Percentiles rank a stretch among this genome's conserved stretches.
Conservation (phyloP, 768 basidiomycete genomes). For the Dioszegia aurantiaca region DNA sequence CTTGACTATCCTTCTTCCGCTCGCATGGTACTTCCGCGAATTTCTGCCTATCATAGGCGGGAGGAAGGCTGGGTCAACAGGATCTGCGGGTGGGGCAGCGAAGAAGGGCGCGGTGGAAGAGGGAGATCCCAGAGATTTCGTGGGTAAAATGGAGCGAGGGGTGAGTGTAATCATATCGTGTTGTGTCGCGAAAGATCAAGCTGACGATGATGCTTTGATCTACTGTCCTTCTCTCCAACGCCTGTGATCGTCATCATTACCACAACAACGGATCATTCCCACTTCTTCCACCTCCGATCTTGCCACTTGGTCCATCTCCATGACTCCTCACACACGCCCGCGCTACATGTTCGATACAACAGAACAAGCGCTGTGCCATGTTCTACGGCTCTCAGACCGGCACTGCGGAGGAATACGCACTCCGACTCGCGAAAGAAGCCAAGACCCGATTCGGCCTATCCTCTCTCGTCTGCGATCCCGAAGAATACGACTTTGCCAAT, state of each 20-base stretch:
- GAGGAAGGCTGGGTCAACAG: not conserved
- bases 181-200: not conserved
- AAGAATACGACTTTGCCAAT: conserved; percentile 98
- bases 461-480: conserved; percentile 94
- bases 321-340: not conserved
- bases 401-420: conserved; percentile 94
- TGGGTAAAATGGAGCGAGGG: conserved; percentile 87
- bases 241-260: no score
- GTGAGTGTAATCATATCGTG: conserved; percentile 59
- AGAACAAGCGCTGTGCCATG: conserved; percentile 56
- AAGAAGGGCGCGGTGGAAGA: conserved; percentile 56
- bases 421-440: conserved; percentile 94
- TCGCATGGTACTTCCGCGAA: conserved; percentile 44
- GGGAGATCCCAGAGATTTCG: conserved; percentile 88
- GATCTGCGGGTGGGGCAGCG: conserved; percentile 10
- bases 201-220: not conserved
- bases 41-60: conserved; percentile 46
- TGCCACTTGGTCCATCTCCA: not conserved
- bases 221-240: no score
- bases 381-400: conserved; percentile 99
- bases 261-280: no score
- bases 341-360: not conserved
- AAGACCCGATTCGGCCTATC: conserved; percentile 93
- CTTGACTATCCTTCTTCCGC: conserved; percentile 55
- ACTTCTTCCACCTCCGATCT: not conserved